Conservation (phyloP, 176 grass and related monocot genomes). For the Hordeum vulgare region DNA sequence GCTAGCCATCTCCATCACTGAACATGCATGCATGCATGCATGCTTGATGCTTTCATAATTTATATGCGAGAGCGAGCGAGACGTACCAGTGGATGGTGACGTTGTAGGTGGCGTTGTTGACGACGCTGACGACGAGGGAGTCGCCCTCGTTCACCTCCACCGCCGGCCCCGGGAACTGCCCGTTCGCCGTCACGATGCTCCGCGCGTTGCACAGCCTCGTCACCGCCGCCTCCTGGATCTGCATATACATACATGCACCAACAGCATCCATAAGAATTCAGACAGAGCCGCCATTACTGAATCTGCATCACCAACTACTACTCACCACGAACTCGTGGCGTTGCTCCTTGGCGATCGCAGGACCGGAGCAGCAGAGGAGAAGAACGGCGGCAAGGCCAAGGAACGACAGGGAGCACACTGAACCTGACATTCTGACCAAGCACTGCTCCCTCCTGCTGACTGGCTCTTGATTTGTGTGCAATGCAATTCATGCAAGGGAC, state of each 20-base stretch:
- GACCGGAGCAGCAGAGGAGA: conserved; percentile 2
- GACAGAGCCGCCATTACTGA: not conserved
- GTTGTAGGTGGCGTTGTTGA: conserved; percentile 65
- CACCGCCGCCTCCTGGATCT: conserved; percentile 70
- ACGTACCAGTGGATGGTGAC: conserved; percentile 7
- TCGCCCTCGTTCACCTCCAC: conserved; percentile 68
- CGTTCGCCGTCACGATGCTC: conserved; percentile 66
- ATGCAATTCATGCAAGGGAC: not conserved
- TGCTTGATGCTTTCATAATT: too few species aligned
- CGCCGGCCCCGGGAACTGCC: conserved; percentile 74
- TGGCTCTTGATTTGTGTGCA: not conserved
- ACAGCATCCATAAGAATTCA: not conserved
- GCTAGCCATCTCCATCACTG: too few species aligned
- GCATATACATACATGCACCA: not conserved
- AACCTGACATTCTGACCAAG: not conserved
- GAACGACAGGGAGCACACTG: not conserved
- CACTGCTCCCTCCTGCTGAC: not conserved
- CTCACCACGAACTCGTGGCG: conserved; percentile 73
- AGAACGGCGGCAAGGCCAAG: not conserved
- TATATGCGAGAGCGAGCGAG: too few species aligned
- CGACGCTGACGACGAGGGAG: conserved; percentile 41
- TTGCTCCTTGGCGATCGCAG: conserved; percentile 39
- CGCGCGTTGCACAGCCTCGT: conserved; percentile 66
- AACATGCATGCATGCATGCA: too few species aligned
- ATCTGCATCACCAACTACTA: not conserved